These are phyloP conservation scores for Penicillium nucicola DNA, from an alignment of 495 filamentous ascomycete species.

Conservation along the genomic window DNA sequence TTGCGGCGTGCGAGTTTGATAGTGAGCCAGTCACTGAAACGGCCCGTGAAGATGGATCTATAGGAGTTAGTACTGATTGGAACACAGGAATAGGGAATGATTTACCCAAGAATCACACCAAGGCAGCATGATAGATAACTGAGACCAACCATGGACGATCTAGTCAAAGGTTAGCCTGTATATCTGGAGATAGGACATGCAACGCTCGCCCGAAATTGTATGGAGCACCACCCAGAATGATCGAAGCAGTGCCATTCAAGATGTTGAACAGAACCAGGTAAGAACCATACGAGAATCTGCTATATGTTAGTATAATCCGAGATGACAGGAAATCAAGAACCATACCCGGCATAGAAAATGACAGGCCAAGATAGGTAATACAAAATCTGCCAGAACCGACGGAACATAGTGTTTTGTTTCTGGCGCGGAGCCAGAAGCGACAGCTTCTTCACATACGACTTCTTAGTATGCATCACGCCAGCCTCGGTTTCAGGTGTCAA, in stretches of 20 bases:
- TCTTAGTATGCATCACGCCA: constrained; percentile 30
- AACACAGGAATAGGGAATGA: not conserved
- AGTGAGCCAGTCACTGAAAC: constrained; percentile 58
- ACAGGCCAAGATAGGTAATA: constrained; percentile 57
- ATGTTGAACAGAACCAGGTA: constrained; percentile 67
- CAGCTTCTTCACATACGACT: constrained; percentile 53
- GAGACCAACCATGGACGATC: constrained; percentile 59
- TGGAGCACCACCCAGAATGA: constrained; percentile 53
- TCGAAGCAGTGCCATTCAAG: constrained; percentile 60
- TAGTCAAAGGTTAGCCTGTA: no score
- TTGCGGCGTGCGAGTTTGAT: constrained; percentile 58
- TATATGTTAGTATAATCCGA: constrained; percentile 8
- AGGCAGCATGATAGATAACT: constrained; percentile 58
- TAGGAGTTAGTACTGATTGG: not conserved
- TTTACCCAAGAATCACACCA: constrained; percentile 50
- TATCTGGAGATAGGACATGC: no score
- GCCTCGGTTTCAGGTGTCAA: constrained; percentile 10
- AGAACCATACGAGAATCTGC: constrained; percentile 58
- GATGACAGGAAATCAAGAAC: not conserved
- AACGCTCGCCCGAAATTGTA: constrained; percentile 55
- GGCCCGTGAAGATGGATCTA: constrained; percentile 48
- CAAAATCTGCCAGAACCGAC: constrained; percentile 33
- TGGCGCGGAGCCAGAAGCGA: constrained; percentile 45
- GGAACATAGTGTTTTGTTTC: constrained; percentile 50
- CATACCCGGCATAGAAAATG: constrained; percentile 59